phyloP scores from a whole-genome alignment of 495 filamentous ascomycete species.

The Aspergillus steynii region DNA sequence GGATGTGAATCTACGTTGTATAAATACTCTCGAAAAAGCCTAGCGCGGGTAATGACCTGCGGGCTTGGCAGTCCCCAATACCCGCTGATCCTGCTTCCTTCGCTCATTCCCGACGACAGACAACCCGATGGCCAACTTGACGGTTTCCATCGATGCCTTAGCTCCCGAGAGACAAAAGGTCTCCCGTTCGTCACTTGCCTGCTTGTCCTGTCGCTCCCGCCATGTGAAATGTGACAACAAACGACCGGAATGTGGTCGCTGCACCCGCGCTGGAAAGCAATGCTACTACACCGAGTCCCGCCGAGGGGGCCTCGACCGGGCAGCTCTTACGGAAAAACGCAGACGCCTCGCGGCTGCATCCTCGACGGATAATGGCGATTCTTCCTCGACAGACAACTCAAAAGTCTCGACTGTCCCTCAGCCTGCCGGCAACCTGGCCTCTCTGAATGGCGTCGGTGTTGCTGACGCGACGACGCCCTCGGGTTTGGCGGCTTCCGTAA shows the following conservation, averaged over 20 bases:
- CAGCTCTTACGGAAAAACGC: conserved; percentile 24
- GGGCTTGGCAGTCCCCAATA: no score
- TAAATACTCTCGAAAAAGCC: no score
- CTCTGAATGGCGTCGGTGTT: neutral
- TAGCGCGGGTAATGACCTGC: no score
- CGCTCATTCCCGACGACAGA: no score
- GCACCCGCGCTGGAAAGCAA: conserved; percentile 38
- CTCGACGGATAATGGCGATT: conserved; percentile 53
- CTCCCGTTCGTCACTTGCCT: conserved; percentile 14
- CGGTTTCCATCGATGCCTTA: neutral
- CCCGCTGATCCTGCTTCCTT: no score
- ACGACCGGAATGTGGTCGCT: conserved; percentile 32
- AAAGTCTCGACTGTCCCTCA: neutral
- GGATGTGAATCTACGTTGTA: no score
- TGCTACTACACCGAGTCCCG: conserved; percentile 52
- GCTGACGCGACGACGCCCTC: neutral
- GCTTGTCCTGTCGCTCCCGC: conserved; percentile 24
- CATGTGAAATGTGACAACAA: conserved; percentile 30
- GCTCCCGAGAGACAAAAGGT: neutral
- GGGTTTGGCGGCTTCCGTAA: neutral
- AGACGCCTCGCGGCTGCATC: conserved; percentile 16
- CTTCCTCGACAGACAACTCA: neutral
- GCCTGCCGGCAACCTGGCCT: neutral
- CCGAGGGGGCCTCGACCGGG: conserved; percentile 48
- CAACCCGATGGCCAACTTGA: neutral